phyloP scores from a whole-genome alignment of 805 yeast genomes.

The Pichia cabralensis region DNA sequence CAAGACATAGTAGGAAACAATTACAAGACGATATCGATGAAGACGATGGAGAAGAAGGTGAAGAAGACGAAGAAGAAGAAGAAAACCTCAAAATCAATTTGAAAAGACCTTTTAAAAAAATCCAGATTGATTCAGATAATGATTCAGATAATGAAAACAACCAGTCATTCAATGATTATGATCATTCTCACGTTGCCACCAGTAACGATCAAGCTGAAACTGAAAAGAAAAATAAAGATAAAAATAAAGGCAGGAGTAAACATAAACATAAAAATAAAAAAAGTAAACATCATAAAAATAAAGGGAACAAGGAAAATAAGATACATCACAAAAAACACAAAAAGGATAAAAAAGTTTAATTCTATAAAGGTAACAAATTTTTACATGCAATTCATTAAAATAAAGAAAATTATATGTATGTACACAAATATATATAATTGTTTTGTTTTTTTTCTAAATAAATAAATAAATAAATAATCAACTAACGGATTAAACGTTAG shows the following conservation, averaged over 20 bases:
- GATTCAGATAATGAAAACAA: neutral
- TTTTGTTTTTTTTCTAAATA: too few relatives aligned
- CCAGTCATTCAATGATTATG: neutral
- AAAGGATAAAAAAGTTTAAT: neutral
- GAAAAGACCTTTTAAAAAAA: too few relatives aligned
- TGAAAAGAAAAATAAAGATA: slow-evolving; percentile 1
- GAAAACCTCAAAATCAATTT: neutral
- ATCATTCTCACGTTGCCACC: neutral
- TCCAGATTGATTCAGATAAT: neutral
- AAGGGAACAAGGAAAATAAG: neutral
- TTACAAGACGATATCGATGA: slow-evolving; percentile 1
- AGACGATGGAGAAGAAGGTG: slow-evolving; percentile 5
- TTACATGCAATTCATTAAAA: too few relatives aligned
- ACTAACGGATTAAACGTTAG: too few relatives aligned
- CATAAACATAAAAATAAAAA: slow-evolving; percentile 1
- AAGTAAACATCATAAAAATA: slow-evolving; percentile 1
- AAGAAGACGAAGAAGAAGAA: neutral
- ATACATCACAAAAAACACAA: neutral
- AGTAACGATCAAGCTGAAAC: neutral
- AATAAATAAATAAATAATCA: too few relatives aligned
- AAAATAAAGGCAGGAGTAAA: slow-evolving; percentile 5
- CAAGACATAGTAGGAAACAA: slow-evolving; percentile 3
- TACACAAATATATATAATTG: too few relatives aligned
- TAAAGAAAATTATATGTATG: too few relatives aligned
- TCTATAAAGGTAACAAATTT: neutral